These are phyloP conservation scores for Rubia tinctorum DNA, from an alignment of 305 asterid species.

Conservation along the genomic window DNA sequence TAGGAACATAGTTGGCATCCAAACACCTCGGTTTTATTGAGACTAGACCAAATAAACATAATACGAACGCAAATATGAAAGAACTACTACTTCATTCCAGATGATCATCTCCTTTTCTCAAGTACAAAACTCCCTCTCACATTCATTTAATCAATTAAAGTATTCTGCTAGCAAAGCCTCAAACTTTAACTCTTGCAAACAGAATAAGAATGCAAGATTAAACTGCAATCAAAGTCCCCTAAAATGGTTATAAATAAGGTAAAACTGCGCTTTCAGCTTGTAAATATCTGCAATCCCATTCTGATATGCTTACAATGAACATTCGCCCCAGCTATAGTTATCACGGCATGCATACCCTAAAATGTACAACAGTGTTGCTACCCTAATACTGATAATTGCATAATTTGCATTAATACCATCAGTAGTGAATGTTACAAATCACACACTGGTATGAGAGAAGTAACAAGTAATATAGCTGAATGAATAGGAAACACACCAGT, in stretches of 20 bases:
- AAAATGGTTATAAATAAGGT: too few species aligned
- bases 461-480: not conserved
- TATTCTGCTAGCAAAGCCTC: not conserved
- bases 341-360: not conserved
- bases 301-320: not conserved
- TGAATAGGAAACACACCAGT: constrained; percentile 45
- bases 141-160: not conserved
- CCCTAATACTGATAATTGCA: not conserved
- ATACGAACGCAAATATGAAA: too few species aligned
- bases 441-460: not conserved
- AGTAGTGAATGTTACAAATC: not conserved
- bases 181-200: not conserved
- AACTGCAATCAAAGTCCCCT: not conserved
- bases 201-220: not conserved
- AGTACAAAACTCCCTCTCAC: not conserved
- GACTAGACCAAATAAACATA: not conserved
- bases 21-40: not conserved
- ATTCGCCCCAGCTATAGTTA: not conserved
- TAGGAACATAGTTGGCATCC: not conserved
- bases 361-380: not conserved
- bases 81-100: not conserved
- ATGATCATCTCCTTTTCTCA: not conserved
- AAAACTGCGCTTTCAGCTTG: not conserved
- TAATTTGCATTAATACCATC: not conserved
- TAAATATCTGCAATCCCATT: not conserved